phyloP scores from a whole-genome alignment of 2,329 filamentous ascomycete species.

The Fusarium verticillioides region DNA sequence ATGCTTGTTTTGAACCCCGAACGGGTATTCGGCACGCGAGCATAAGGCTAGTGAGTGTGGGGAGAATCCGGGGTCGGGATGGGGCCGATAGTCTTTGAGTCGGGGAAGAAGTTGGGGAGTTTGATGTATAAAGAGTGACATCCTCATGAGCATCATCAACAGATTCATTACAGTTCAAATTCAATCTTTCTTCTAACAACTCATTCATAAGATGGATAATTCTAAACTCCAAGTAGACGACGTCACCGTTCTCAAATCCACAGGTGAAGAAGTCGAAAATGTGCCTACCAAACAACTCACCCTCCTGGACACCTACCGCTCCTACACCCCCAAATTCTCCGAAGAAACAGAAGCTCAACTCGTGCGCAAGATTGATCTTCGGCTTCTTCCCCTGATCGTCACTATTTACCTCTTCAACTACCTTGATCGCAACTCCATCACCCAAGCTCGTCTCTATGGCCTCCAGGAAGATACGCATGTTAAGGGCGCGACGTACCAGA shows the following conservation, averaged over 20 bases:
- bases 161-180: not conserved
- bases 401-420: not conserved
- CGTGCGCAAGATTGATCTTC: not conserved
- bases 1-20: constrained; percentile 5
- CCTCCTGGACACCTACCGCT: not conserved
- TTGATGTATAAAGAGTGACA: not conserved
- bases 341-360: not conserved
- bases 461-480: not conserved
- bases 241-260: not conserved
- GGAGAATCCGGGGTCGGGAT: not conserved
- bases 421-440: not conserved
- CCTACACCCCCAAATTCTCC: not conserved
- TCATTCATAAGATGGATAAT: not conserved
- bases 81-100: not conserved
- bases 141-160: accelerated
- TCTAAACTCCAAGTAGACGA: not conserved
- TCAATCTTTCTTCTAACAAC: not conserved
- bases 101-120: not conserved
- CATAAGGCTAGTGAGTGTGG: not conserved
- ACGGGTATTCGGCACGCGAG: not conserved
- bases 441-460: not conserved
- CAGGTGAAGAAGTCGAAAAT: not conserved
- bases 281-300: not conserved
- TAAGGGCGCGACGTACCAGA: not conserved
- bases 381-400: not conserved